Conservation (phyloP, 495 filamentous ascomycete genomes). For the Aspergillus mulundensis region DNA sequence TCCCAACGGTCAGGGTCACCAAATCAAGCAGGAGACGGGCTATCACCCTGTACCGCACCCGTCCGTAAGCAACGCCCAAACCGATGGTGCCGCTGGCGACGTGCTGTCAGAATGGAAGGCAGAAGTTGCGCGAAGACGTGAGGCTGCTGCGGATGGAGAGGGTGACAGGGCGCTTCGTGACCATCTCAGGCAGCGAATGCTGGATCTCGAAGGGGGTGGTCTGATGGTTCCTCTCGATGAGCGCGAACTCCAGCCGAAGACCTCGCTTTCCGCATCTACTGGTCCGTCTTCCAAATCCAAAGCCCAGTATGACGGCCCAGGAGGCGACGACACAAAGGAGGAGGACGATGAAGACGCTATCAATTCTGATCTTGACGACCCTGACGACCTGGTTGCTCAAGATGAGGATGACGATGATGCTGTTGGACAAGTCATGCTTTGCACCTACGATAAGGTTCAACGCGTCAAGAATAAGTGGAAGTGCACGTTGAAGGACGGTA, state of each 20-base stretch:
- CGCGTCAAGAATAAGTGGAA: constrained; percentile 99
- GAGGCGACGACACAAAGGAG: constrained; percentile 54
- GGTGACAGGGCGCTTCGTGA: constrained; percentile 40
- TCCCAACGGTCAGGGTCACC: constrained; percentile 42
- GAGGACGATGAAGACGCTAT: constrained; percentile 89
- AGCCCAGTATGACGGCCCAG: constrained; percentile 63
- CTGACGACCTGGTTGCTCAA: constrained; percentile 75
- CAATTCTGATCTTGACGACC: constrained; percentile 96
- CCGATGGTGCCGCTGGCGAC: constrained; percentile 64
- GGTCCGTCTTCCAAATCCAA: constrained; percentile 15
- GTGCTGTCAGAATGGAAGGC: constrained; percentile 53
- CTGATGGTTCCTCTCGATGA: constrained; percentile 65
- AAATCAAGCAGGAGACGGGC: constrained; percentile 46
- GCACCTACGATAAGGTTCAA: constrained; percentile 99
- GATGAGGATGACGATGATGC: constrained; percentile 80
- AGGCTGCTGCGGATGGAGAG: constrained; percentile 62
- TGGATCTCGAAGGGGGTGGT: constrained; percentile 72
- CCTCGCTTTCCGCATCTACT: constrained; percentile 7
- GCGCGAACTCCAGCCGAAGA: constrained; percentile 25
- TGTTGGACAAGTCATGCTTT: constrained; percentile 84
- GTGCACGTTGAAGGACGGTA: constrained; percentile 95
- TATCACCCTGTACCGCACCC: constrained; percentile 40
- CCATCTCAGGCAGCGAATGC: constrained; percentile 52
- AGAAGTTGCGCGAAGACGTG: constrained; percentile 50
- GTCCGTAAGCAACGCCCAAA: constrained; percentile 51